Conservation (phyloP, 2,329 filamentous ascomycete genomes). For the Colletotrichum sp. region DNA sequence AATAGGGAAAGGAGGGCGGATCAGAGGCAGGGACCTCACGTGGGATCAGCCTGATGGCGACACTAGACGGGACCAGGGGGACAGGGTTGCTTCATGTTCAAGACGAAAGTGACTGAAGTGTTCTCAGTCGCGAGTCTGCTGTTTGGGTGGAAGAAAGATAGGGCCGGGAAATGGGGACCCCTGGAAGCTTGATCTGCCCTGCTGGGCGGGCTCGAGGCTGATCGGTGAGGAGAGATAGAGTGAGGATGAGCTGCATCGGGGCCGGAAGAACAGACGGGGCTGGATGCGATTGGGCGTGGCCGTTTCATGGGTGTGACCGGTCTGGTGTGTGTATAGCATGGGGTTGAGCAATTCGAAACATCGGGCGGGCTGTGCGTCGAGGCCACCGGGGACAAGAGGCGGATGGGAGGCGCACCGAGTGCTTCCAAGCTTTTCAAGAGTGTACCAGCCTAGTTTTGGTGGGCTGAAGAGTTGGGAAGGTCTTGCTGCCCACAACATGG, state of each 20-base stretch:
- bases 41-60: not conserved
- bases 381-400: not conserved
- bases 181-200: not conserved
- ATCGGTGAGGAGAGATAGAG: not conserved
- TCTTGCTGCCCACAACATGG: not conserved
- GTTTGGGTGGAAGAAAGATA: not conserved
- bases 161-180: not conserved
- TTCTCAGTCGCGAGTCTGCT: no score
- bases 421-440: not conserved
- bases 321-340: not conserved
- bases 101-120: not conserved
- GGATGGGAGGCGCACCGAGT: not conserved
- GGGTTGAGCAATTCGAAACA: conserved; percentile 5
- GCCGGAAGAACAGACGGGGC: not conserved
- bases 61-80: not conserved
- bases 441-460: not conserved
- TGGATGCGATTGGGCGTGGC: conserved; percentile 3
- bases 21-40: conserved; percentile 2
- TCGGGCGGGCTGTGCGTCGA: conserved; percentile 9
- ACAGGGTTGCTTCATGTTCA: not conserved
- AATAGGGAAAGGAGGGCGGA: conserved; percentile 6
- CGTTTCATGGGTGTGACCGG: conserved; percentile 1
- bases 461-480: not conserved
- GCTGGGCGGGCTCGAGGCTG: not conserved
- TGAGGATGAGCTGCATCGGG: not conserved